phyloP scores from a whole-genome alignment of 225 moss, liverwort and hornwort genomes.

The Ulota crispa region DNA sequence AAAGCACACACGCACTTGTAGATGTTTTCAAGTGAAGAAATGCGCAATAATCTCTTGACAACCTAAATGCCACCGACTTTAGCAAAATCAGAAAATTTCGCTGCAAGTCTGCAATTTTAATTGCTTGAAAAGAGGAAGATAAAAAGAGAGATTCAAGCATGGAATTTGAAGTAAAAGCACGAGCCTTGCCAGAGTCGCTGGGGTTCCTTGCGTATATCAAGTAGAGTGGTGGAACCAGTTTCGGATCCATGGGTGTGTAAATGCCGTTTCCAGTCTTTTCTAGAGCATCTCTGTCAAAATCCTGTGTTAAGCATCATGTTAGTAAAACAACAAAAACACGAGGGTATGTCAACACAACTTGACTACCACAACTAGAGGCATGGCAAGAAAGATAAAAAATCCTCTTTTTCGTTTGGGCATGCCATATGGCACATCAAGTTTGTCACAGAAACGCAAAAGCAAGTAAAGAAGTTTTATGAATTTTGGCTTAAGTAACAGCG shows the following conservation, averaged over 20 bases:
- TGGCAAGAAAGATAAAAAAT: neutral
- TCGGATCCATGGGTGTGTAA: slow-evolving; percentile 73
- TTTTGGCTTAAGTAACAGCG: neutral
- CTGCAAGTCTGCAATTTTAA: neutral
- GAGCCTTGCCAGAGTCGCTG: slow-evolving; percentile 97
- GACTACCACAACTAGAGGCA: neutral
- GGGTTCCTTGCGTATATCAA: slow-evolving; percentile 85
- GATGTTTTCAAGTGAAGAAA: neutral
- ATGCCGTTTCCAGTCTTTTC: slow-evolving; percentile 71
- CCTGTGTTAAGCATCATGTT: slow-evolving; percentile 38
- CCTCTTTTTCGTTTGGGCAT: too few species aligned
- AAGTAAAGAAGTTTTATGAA: neutral
- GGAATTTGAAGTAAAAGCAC: slow-evolving; percentile 39
- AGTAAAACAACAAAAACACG: neutral
- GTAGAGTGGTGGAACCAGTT: slow-evolving; percentile 70
- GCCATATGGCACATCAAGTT: neutral
- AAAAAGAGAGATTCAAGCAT: neutral
- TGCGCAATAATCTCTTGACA: neutral
- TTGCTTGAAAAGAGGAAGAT: neutral
- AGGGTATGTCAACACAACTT: neutral
- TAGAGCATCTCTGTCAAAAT: slow-evolving; percentile 72
- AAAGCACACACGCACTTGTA: neutral
- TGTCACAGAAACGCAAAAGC: neutral
- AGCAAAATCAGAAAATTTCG: neutral
- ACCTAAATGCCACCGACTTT: neutral